Percentiles rank a stretch among this genome's conserved stretches.
Evolutionary conservation across 305 asterid species (phyloP).

Genomic region (Galium porrigens): DNA sequence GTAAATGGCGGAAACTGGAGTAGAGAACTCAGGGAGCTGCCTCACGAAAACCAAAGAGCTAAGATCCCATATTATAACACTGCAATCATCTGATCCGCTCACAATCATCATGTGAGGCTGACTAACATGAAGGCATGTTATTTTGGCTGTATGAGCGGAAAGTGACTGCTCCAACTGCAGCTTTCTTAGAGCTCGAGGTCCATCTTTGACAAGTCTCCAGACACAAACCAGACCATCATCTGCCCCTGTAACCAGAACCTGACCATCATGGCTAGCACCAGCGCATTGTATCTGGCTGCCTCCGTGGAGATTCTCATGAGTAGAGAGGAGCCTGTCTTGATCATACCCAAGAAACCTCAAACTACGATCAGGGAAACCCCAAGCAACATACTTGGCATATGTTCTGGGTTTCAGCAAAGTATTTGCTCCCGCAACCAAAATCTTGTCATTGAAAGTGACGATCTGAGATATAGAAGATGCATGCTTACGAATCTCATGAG

Average conservation of each 20-base stretch:
- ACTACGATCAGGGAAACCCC: conserved; percentile 98
- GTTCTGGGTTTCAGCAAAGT: conserved; percentile 73
- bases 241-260: conserved; percentile 70
- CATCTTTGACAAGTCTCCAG: conserved; percentile 66
- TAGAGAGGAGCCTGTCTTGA: conserved; percentile 82
- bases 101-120: conserved; percentile 97
- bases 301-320: conserved; percentile 94
- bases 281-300: conserved; percentile 90
- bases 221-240: conserved; percentile 78
- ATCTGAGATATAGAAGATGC: conserved; percentile 73
- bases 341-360: conserved; percentile 72
- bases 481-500: conserved; percentile 70
- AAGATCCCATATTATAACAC: conserved; percentile 86
- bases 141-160: conserved; percentile 71
- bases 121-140: conserved; percentile 74
- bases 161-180: conserved; percentile 68
- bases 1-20: conserved; percentile 71
- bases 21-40: conserved; percentile 86
- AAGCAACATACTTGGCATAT: conserved; percentile 59
- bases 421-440: conserved; percentile 64
- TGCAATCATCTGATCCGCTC: conserved; percentile 88
- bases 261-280: conserved; percentile 85
- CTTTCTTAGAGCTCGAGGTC: conserved; percentile 56
- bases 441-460: conserved; percentile 51
- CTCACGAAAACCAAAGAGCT: conserved; percentile 71